phyloP scores from a whole-genome alignment of 139 green algal species.

The Nannochloris sp. region DNA sequence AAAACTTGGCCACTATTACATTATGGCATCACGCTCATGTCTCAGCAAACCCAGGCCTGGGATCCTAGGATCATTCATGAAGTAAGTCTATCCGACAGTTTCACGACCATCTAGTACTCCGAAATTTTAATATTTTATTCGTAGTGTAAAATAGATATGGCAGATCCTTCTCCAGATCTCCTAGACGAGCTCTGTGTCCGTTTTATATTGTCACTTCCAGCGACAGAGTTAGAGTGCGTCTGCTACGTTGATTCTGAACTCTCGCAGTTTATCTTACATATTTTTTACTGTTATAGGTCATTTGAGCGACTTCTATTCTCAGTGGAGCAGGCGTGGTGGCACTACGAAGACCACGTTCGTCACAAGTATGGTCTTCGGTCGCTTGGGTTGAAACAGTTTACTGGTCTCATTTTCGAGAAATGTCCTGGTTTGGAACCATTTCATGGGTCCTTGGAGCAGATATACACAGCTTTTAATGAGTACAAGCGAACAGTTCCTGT shows the following conservation, averaged over 20 bases:
- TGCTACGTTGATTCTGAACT: background rate
- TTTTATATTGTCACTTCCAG: slow-evolving; percentile 79
- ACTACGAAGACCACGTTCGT: slow-evolving; percentile 68
- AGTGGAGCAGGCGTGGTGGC: slow-evolving; percentile 93
- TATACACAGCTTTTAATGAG: slow-evolving; percentile 69
- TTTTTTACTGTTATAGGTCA: slow-evolving; percentile 37
- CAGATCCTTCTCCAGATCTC: slow-evolving; percentile 34
- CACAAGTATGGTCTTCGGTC: slow-evolving; percentile 10
- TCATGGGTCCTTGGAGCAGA: slow-evolving; percentile 45
- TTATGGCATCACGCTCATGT: too few species aligned
- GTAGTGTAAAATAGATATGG: too few species aligned
- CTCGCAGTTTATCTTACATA: background rate
- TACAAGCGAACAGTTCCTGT: slow-evolving; percentile 80
- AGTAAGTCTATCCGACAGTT: too few species aligned
- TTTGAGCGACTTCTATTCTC: slow-evolving; percentile 86
- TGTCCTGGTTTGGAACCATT: slow-evolving; percentile 60
- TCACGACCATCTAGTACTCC: too few species aligned
- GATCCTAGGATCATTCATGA: too few species aligned
- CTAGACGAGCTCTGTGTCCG: slow-evolving; percentile 70
- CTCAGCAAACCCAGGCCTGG: too few species aligned
- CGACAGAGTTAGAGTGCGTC: slow-evolving; percentile 61
- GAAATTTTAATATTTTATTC: too few species aligned
- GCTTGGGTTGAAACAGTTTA: slow-evolving; percentile 52
- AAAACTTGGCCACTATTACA: too few species aligned
- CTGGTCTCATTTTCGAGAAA: slow-evolving; percentile 55